Base-by-base conservation (phyloP, 2,329 filamentous ascomycete genomes). In the Trichoderma cornu-damae region DNA sequence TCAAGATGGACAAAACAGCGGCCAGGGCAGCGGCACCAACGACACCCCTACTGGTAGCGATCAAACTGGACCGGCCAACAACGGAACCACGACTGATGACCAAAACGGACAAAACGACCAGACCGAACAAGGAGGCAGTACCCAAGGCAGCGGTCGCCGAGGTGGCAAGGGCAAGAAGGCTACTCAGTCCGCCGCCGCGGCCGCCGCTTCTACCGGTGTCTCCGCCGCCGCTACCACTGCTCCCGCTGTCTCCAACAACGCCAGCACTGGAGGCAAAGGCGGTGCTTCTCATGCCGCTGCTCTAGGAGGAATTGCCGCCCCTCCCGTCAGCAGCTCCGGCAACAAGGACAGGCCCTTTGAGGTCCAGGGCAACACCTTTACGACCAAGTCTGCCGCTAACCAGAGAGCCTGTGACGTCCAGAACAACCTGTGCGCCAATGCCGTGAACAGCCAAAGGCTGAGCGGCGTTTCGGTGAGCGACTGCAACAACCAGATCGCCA, bases 371-470 rank as follows among this genome's bases (percentile, higher is more conserved):
- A 73, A 75, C 72, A 83, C 75, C 35, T 87, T 88, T 66, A 78
- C 79, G 37, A 79, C 79, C 66, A 67, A 79, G 62, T 71, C 67
- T 3, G 79, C 78, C 8, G 85, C 85, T 18, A 70, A 79, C 38
- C 78, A 85, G 69, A 76, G 85, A 46, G 79, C 82, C 34, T 88
- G 85, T 66, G 78, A 83, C 60, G 78, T 85, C 59, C 82, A 87
- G 72, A 80, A 83, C 72, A 86, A 85, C 64, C 70, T 68, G 3
- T 88, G 85, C 65, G 73, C 79, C 11, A 72, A 83, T 61, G 77
- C 77, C 26, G 79, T 79, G 57, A 86, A 86, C 68, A 64, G 71
- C 11, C 80, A 82, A 18, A 58, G 69, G 50, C 63, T 73, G 12
- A 62, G 66, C 3, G 74, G 74, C 38, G 67, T 74, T 59, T 72